Conservation (phyloP, 2,329 filamentous ascomycete species). For the Alternaria solani region DNA sequence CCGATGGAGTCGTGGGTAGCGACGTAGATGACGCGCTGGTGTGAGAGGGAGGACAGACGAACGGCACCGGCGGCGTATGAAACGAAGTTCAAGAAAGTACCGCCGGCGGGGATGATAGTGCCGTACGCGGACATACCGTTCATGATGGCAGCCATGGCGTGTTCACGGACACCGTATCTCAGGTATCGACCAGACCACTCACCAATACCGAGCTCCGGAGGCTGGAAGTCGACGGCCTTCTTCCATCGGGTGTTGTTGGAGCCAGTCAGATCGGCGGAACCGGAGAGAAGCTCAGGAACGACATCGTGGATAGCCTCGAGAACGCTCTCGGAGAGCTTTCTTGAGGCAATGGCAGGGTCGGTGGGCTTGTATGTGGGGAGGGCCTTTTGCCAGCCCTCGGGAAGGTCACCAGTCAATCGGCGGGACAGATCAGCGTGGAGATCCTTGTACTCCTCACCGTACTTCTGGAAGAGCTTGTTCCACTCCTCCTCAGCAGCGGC, state of each 20-base stretch:
- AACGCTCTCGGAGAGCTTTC: conserved; percentile 95
- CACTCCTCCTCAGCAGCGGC: conserved; percentile 92
- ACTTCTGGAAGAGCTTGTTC: conserved; percentile 92
- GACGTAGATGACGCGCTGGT: conserved; percentile 90
- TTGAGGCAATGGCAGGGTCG: conserved; percentile 85
- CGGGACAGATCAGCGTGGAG: conserved; percentile 84
- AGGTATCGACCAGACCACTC: conserved; percentile 92
- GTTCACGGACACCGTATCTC: conserved; percentile 90
- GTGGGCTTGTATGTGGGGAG: conserved; percentile 89
- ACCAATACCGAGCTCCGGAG: conserved; percentile 82
- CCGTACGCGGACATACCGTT: conserved; percentile 97
- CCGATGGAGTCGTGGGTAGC: conserved; percentile 99
- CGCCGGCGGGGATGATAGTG: conserved; percentile 89
- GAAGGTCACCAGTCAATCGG: conserved; percentile 82
- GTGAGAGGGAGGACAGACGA: conserved; percentile 90
- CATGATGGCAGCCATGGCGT: conserved; percentile 90
- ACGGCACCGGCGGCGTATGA: conserved; percentile 96
- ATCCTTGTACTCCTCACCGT: conserved; percentile 76
- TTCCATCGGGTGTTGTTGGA: conserved; percentile 99
- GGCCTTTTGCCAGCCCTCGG: conserved; percentile 94
- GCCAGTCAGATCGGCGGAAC: conserved; percentile 96
- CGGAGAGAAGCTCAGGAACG: conserved; percentile 91
- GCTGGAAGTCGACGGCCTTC: conserved; percentile 96
- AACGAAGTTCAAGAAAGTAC: conserved; percentile 99
- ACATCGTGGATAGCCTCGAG: conserved; percentile 84